Evolutionary conservation across 1,139 yeast species (phyloP).

Genomic region (Casaregolazyma lundiana): DNA sequence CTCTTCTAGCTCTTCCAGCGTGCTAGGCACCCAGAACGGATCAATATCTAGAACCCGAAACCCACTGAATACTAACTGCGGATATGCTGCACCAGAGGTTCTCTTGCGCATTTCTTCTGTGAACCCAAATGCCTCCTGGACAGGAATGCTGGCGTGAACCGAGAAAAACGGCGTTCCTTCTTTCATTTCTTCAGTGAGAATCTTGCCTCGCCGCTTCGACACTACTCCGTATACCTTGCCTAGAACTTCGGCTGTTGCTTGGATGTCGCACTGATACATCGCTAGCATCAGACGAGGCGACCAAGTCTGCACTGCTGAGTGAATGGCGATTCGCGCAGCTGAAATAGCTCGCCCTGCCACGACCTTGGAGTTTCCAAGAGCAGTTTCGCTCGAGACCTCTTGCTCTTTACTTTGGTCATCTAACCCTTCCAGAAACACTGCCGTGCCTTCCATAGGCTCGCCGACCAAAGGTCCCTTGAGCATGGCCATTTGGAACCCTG

Average conservation of each 20-base stretch:
- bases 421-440: constrained; percentile 38
- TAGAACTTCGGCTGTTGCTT: constrained; percentile 87
- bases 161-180: constrained; percentile 97
- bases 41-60: constrained; percentile 82
- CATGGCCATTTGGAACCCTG: constrained; percentile 82
- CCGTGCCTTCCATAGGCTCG: constrained; percentile 82
- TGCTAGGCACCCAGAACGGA: constrained; percentile 99
- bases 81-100: constrained; percentile 96
- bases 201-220: constrained; percentile 79
- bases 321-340: constrained; percentile 67
- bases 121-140: constrained; percentile 94
- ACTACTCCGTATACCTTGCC: constrained; percentile 96
- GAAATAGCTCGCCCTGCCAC: constrained; percentile 70
- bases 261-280: constrained; percentile 90
- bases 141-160: constrained; percentile 81
- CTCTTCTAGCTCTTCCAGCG: constrained; percentile 93
- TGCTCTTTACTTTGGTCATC: constrained; percentile 33
- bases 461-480: constrained; percentile 83
- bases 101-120: constrained; percentile 90
- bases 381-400: constrained; percentile 28
- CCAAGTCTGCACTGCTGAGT: constrained; percentile 64
- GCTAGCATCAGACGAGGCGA: constrained; percentile 90
- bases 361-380: constrained; percentile 34
- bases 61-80: constrained; percentile 88
- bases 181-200: constrained; percentile 88